Evolutionary conservation across 1,284 basidiomycete species (phyloP), one percentile per base, ranked within the genome.

Genomic region (Cystobasidiaceae sp.): DNA sequence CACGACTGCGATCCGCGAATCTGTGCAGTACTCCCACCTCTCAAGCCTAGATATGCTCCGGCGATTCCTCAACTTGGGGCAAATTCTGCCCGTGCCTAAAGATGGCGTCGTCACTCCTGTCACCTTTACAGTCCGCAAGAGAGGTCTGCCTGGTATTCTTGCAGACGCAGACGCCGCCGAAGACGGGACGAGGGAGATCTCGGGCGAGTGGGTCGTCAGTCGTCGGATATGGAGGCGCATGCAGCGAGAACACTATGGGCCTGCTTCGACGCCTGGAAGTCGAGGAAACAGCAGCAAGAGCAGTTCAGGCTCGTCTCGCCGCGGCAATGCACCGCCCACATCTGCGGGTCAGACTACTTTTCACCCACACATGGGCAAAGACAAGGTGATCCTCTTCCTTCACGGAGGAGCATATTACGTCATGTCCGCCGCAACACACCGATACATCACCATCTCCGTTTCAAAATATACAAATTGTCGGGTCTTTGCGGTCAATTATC

Each of bases 401-500:
- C 96, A 98, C 74, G 96, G 94, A 59, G 94, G 90, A 51, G 93
- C 93, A 54, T 97, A 97, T 76, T 97, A 92, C 76, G 82, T 90
- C 67, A 93, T 91, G 71, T 93, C 89, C 72, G 89, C 94, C 17
- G 89, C 93, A n/a, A 91, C 90, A 0, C 93, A 97, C 76, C 84
- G 94, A 45, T 81, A 91, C 45, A 83, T 98, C 66, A 94, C 93
- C 8, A 92, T 97, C 71, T 89, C 90, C 6, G 80, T 97, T 61
- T 89, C 91, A 34, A 93, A 94, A 75, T 87, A 88, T 72, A 86
- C 89, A 33, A 89, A 93, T 73, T 87, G 91, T 30, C 85, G 96
- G 33, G 86, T 97, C n/a, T 97, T 97, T 78, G 90, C 90, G n/a
- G 81, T 97, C 71, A 93, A 97, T 75, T 98, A 98, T 77, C 88